These are phyloP conservation scores for Eutrema japonicum DNA, from an alignment of 345 rosid genomes.

Conservation along the genomic window DNA sequence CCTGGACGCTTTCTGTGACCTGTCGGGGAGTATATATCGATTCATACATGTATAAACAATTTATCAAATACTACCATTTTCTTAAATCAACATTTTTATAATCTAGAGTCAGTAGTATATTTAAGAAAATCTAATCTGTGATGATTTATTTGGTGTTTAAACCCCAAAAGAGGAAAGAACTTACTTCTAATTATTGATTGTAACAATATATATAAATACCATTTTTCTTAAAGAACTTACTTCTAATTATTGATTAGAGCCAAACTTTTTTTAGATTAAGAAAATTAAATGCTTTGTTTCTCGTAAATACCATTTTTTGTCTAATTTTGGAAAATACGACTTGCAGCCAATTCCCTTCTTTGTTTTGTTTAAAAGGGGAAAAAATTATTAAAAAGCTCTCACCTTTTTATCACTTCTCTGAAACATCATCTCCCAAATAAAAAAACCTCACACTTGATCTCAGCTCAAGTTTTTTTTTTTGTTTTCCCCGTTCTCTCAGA, in stretches of 20 bases:
- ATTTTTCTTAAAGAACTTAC: no score
- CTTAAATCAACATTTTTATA: slow-evolving; percentile 5
- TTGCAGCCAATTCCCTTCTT: neutral
- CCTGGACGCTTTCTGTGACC: slow-evolving; percentile 48
- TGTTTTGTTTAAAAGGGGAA: neutral
- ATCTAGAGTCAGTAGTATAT: neutral
- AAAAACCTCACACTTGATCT: slow-evolving; percentile 15
- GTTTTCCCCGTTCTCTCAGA: slow-evolving; percentile 19
- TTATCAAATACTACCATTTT: neutral
- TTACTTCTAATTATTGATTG: slow-evolving; percentile 15
- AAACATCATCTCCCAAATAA: neutral
- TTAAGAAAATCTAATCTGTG: neutral
- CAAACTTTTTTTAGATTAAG: no score
- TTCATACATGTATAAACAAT: slow-evolving; percentile 22
- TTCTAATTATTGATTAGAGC: no score
- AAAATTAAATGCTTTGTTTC: no score
- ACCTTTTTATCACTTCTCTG: slow-evolving; percentile 29
- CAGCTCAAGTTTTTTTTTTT: slow-evolving; percentile 3
- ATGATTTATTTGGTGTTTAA: slow-evolving; percentile 28
- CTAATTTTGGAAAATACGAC: slow-evolving; percentile 10
- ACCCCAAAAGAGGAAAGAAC: slow-evolving; percentile 24
- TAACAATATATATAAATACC: neutral
- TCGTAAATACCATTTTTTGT: neutral
- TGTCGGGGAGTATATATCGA: slow-evolving; percentile 41
- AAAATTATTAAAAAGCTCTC: slow-evolving; percentile 10